Evolutionary conservation across 2,329 filamentous ascomycete genomes (phyloP).

Genomic region (Microsporum audouinii): DNA sequence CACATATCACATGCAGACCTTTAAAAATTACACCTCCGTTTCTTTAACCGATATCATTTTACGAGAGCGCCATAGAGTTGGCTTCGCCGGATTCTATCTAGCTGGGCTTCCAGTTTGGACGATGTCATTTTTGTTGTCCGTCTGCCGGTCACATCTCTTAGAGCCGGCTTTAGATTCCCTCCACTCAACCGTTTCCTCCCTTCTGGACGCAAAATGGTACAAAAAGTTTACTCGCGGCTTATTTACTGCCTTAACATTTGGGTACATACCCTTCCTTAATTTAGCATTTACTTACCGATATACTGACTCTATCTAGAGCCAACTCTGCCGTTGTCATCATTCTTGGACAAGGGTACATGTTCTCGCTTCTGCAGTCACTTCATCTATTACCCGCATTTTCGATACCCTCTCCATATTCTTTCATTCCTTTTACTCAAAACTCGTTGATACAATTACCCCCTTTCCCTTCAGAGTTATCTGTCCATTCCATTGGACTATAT

Average conservation of each 20-base stretch:
- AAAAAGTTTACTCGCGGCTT: slow-evolving; percentile 20
- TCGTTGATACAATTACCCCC: slow-evolving; percentile 27
- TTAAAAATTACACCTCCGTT: slow-evolving; percentile 27
- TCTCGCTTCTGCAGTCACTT: slow-evolving; percentile 33
- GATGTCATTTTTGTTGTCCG: slow-evolving; percentile 27
- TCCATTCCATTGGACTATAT: slow-evolving; percentile 20
- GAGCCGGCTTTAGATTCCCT: slow-evolving; percentile 24
- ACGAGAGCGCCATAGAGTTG: slow-evolving; percentile 26
- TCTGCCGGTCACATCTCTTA: slow-evolving; percentile 29
- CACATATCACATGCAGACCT: slow-evolving; percentile 23
- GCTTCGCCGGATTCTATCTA: slow-evolving; percentile 29
- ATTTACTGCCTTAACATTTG: slow-evolving; percentile 21
- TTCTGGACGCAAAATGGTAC: slow-evolving; percentile 18
- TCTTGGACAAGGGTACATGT: slow-evolving; percentile 34
- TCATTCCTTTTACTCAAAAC: slow-evolving; percentile 28
- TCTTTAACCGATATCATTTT: slow-evolving; percentile 28
- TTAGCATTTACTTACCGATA: slow-evolving; percentile 4
- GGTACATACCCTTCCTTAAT: slow-evolving; percentile 19
- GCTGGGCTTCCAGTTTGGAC: slow-evolving; percentile 33
- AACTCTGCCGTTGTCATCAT: slow-evolving; percentile 27
- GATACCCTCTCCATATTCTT: slow-evolving; percentile 22
- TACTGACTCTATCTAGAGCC: slow-evolving; percentile 22
- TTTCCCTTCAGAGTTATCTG: slow-evolving; percentile 22
- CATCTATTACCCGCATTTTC: slow-evolving; percentile 27
- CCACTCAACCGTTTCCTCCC: slow-evolving; percentile 19